Evolutionary conservation across 805 yeast genomes (phyloP).

Genomic region (Candida hispaniensis): DNA sequence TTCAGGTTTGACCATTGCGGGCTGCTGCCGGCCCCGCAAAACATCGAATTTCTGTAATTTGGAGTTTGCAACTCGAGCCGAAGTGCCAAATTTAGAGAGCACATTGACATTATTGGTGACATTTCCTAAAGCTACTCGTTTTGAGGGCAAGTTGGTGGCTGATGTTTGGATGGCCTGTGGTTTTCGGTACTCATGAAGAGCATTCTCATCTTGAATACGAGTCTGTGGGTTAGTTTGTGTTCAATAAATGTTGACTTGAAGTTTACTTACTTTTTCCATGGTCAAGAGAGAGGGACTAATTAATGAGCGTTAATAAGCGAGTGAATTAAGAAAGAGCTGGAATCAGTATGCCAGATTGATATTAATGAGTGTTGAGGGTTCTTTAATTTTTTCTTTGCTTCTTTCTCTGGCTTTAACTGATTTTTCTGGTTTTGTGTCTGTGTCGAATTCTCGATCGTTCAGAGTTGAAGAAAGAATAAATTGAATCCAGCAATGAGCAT

Average conservation of each 20-base stretch:
- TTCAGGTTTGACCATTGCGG: conserved; percentile 6
- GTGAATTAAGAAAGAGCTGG: too few relatives aligned
- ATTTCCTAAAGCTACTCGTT: conserved; percentile 14
- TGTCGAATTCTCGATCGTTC: too few relatives aligned
- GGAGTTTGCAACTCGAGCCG: conserved; percentile 5
- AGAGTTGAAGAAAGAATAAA: too few relatives aligned
- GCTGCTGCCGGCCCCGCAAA: conserved; percentile 2
- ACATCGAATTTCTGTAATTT: conserved; percentile 7
- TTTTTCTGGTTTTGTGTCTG: too few relatives aligned
- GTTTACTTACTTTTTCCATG: conserved; percentile 14
- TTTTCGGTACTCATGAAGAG: conserved; percentile 16
- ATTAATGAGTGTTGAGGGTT: too few relatives aligned
- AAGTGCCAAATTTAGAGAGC: conserved; percentile 4
- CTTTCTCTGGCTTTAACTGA: too few relatives aligned
- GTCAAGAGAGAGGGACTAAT: too few relatives aligned
- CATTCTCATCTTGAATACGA: conserved; percentile 14
- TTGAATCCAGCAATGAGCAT: too few relatives aligned
- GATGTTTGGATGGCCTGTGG: too few relatives aligned
- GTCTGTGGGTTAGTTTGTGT: conserved; percentile 1
- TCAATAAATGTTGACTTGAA: neutral
- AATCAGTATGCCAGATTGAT: too few relatives aligned
- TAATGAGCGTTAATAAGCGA: too few relatives aligned
- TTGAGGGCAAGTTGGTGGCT: conserved; percentile 10
- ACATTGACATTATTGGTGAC: conserved; percentile 12
- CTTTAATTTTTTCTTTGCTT: too few relatives aligned